Conservation (phyloP, 805 yeast species). For the Starmerella bombicola region DNA sequence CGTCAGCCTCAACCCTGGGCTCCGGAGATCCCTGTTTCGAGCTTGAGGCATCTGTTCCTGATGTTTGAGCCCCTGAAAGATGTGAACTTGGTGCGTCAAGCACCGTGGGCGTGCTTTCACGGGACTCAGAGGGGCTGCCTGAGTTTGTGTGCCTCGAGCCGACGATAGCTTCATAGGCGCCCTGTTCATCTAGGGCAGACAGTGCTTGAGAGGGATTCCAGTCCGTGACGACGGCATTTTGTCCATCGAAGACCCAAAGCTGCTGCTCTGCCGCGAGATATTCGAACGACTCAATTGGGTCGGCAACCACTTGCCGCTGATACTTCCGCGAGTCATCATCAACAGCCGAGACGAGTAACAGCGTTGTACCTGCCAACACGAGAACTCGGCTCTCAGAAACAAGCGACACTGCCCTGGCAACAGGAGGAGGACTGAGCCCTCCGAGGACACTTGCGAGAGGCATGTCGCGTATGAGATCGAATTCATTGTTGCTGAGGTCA, state of each 20-base stretch:
- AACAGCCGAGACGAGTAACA: conserved; percentile 22
- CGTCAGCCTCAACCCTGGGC: too few relatives aligned
- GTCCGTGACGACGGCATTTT: conserved; percentile 18
- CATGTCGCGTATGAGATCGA: conserved; percentile 27
- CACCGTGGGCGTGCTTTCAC: too few relatives aligned
- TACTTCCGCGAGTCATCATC: conserved; percentile 17
- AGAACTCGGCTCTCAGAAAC: conserved; percentile 20
- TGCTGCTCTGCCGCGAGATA: conserved; percentile 22
- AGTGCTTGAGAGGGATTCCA: conserved; percentile 6
- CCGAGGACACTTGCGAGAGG: conserved; percentile 29
- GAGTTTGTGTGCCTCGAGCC: too few relatives aligned
- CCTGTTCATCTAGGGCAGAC: background rate
- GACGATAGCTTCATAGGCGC: too few relatives aligned
- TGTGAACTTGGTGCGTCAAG: too few relatives aligned
- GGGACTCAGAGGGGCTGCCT: too few relatives aligned
- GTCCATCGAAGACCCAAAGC: conserved; percentile 35
- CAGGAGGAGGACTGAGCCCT: conserved; percentile 25
- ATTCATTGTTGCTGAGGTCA: conserved; percentile 13
- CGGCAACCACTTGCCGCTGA: conserved; percentile 26
- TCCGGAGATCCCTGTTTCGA: too few relatives aligned
- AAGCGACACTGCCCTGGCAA: conserved; percentile 27
- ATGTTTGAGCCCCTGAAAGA: too few relatives aligned
- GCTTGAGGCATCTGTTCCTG: too few relatives aligned
- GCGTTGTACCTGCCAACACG: conserved; percentile 31
- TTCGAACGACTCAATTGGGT: conserved; percentile 30